Conservation (phyloP, 1,284 basidiomycete genomes). For the Caloboletus inedulis region DNA sequence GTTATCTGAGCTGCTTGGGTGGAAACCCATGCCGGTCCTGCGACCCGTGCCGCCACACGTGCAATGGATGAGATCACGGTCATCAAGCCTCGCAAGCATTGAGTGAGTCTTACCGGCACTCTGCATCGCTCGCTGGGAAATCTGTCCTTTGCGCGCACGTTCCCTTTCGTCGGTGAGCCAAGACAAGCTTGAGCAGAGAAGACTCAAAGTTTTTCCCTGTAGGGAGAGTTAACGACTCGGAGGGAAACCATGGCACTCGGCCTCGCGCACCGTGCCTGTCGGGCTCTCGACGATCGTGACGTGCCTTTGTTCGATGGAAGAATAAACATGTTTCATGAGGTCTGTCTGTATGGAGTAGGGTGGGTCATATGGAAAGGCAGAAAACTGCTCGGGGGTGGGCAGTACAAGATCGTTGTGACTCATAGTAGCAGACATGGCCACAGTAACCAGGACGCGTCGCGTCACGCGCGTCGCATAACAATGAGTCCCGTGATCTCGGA, state of each 20-base stretch:
- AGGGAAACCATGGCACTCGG: neutral
- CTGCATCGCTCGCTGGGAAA: conserved; percentile 39
- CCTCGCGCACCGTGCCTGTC: conserved; percentile 74
- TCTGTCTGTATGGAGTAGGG: conserved; percentile 89
- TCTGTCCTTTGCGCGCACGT: conserved; percentile 61
- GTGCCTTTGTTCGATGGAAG: conserved; percentile 70
- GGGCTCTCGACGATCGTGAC: conserved; percentile 85
- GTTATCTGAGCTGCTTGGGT: conserved; percentile 69
- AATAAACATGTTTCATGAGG: conserved; percentile 87
- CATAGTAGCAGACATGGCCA: neutral
- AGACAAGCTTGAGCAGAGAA: conserved; percentile 75
- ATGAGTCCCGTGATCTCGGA: conserved; percentile 7
- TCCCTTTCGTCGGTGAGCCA: conserved; percentile 75
- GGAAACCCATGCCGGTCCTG: conserved; percentile 80
- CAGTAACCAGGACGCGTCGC: neutral
- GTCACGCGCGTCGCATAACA: neutral
- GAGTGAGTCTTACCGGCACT: conserved; percentile 33
- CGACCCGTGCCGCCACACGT: neutral
- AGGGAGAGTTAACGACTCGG: conserved; percentile 3
- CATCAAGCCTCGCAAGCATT: neutral
- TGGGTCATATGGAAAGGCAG: conserved; percentile 74
- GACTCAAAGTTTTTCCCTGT: conserved; percentile 83
- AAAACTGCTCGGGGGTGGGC: conserved; percentile 62
- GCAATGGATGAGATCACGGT: conserved; percentile 7
- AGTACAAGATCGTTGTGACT: conserved; percentile 33